Conservation (phyloP, 2,329 filamentous ascomycete species). For the Colletotrichum sp. region DNA sequence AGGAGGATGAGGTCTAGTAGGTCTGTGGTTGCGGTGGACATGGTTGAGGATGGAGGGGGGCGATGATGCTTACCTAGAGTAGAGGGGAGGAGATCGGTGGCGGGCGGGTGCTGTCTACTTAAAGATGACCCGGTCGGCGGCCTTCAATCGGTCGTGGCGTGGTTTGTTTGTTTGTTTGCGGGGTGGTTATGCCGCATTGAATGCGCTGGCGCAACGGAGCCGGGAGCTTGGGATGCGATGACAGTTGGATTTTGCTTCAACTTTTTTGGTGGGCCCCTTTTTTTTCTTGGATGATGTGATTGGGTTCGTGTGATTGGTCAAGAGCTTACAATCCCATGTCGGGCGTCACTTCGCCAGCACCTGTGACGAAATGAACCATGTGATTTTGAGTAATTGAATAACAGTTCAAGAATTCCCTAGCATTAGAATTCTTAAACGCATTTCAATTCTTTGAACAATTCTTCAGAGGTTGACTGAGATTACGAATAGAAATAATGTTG, state of each 20-base stretch:
- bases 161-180: not conserved
- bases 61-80: not conserved
- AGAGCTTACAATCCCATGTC: not conserved
- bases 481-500: no score
- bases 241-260: not conserved
- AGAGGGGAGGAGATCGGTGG: not conserved
- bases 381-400: not conserved
- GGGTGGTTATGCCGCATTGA: not conserved
- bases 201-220: not conserved
- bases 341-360: not conserved
- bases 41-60: not conserved
- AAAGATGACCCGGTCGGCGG: not conserved
- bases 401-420: accelerated
- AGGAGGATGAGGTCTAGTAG: slow-evolving; percentile 21
- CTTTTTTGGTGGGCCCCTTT: slow-evolving; percentile 10
- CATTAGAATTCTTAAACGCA: not conserved
- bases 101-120: not conserved
- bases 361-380: not conserved
- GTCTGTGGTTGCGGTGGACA: slow-evolving; percentile 10
- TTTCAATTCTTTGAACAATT: not conserved
- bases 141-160: not conserved
- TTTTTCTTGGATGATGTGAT: slow-evolving; percentile 4
- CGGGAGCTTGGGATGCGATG: slow-evolving; percentile 4
- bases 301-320: not conserved
- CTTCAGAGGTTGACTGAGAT: not conserved